Evolutionary conservation across 106 monocot species (phyloP).

Genomic region (Ottelia alismoides): DNA sequence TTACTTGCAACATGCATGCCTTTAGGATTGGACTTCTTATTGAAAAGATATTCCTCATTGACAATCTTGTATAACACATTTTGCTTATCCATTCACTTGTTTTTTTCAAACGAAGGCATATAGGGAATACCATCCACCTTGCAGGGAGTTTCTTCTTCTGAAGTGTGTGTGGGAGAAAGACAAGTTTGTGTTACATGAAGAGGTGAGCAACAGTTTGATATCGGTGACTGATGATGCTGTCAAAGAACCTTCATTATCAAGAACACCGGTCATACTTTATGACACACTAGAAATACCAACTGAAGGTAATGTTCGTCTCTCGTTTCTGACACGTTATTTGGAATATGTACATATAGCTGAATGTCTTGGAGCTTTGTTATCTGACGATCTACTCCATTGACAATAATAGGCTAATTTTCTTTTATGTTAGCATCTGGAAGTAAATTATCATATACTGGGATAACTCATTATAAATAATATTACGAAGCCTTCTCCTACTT

Average conservation of each 20-base stretch:
- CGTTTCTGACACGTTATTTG: too few relatives aligned
- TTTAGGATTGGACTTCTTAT: too few relatives aligned
- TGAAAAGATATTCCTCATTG: background rate
- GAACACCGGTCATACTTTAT: conserved; percentile 35
- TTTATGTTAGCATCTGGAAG: too few relatives aligned
- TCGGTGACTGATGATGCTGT: conserved; percentile 13
- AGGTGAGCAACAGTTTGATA: conserved; percentile 5
- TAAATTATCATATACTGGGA: too few relatives aligned
- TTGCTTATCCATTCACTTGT: background rate
- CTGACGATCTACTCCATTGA: too few relatives aligned
- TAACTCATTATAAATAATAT: too few relatives aligned
- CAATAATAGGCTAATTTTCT: too few relatives aligned
- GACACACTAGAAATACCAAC: conserved; percentile 33
- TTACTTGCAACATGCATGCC: too few relatives aligned
- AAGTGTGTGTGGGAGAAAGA: conserved; percentile 74
- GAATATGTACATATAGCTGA: too few relatives aligned
- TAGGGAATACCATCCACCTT: conserved; percentile 59
- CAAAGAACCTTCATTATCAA: conserved; percentile 12
- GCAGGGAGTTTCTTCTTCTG: conserved; percentile 21
- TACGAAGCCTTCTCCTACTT: too few relatives aligned
- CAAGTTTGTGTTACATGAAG: conserved; percentile 87
- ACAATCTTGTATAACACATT: background rate
- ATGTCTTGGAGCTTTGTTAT: too few relatives aligned
- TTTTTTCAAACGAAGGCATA: conserved; percentile 29
- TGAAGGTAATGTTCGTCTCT: conserved; percentile 76